These are phyloP conservation scores for Jimgerdemannia lactiflua DNA, from an alignment of 192 early-diverging fungal species.

Conservation along the genomic window DNA sequence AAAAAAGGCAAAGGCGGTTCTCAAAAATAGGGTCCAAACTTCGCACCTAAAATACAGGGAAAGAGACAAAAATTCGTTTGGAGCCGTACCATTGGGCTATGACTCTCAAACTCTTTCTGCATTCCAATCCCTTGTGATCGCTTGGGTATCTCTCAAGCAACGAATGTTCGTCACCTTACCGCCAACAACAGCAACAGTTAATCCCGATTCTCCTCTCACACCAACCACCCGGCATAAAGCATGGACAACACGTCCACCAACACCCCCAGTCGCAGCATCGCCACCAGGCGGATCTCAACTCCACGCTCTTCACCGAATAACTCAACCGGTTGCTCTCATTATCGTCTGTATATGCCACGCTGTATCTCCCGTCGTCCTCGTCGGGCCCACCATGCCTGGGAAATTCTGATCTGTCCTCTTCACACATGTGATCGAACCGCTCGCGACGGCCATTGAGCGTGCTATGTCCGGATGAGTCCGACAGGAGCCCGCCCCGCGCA, in stretches of 20 bases:
- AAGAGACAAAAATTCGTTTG: too few relatives aligned
- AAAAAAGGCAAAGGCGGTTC: too few relatives aligned
- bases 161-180: neutral
- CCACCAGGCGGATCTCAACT: conserved; percentile 10
- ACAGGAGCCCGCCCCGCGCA: neutral
- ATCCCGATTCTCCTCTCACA: conserved; percentile 7
- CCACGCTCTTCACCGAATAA: conserved; percentile 14
- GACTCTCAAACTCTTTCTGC: too few relatives aligned
- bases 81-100: too few relatives aligned
- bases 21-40: too few relatives aligned
- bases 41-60: too few relatives aligned
- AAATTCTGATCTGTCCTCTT: conserved; percentile 2
- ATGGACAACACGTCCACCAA: conserved; percentile 14
- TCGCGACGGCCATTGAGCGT: conserved; percentile 11
- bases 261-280: conserved; percentile 7
- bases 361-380: conserved; percentile 2
- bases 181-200: neutral
- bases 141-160: too few relatives aligned
- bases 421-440: conserved; percentile 3
- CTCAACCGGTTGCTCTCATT: conserved; percentile 4
- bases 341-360: neutral
- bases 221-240: conserved; percentile 11
- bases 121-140: too few relatives aligned
- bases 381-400: conserved; percentile 1
- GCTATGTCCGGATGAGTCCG: conserved; percentile 4